phyloP scores from a whole-genome alignment of 768 basidiomycete genomes.

The Trametes cinnabarina region DNA sequence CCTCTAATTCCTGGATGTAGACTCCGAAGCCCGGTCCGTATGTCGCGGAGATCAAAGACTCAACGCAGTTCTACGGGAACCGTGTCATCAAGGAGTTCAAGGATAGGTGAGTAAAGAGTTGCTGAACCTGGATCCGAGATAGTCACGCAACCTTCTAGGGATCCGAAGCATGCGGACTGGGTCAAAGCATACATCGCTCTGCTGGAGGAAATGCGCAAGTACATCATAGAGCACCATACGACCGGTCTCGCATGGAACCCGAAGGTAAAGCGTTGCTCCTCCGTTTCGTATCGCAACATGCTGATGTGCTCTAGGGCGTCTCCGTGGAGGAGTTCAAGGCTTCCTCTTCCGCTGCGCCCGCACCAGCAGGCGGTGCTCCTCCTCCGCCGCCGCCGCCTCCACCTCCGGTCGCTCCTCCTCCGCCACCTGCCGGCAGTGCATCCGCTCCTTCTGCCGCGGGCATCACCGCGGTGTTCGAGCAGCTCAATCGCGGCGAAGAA shows the following conservation, averaged over 20 bases:
- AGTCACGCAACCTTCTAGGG: conserved; percentile 46
- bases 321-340: conserved; percentile 53
- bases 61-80: conserved; percentile 85
- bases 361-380: conserved; percentile 35
- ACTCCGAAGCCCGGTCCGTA: conserved; percentile 79
- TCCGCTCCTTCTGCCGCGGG: conserved; percentile 43
- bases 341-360: conserved; percentile 24
- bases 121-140: not conserved
- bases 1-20: too few relatives aligned
- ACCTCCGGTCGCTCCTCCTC: conserved; percentile 8
- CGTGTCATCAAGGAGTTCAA: conserved; percentile 90
- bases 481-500: conserved; percentile 84
- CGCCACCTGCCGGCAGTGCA: conserved; percentile 36
- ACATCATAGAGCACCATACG: conserved; percentile 81
- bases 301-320: conserved; percentile 45
- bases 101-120: conserved; percentile 59
- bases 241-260: conserved; percentile 90
- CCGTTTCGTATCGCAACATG: too few relatives aligned
- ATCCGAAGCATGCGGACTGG: conserved; percentile 88
- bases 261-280: conserved; percentile 46
- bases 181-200: conserved; percentile 66
- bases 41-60: conserved; percentile 82
- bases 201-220: conserved; percentile 77
- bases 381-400: conserved; percentile 50
- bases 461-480: conserved; percentile 81